Base-by-base conservation (phyloP, 345 rosid genomes). In the Murraya paniculata region DNA sequence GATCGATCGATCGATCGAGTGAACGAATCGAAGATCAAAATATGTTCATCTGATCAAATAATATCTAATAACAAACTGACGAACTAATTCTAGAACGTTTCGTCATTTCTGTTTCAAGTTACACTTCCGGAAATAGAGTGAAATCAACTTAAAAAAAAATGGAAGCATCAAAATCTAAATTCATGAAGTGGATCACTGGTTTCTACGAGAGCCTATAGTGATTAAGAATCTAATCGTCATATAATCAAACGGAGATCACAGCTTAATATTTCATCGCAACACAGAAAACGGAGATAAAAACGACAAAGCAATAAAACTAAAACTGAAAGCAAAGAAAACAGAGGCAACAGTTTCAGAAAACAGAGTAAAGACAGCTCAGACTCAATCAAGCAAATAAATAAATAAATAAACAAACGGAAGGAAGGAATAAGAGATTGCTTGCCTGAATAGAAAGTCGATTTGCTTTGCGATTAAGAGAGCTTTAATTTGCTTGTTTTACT, bases 391-490 rank as follows among this genome's bases (percentile, higher is more conserved):
- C 18, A 6, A 41, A 68, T 13, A 48, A 25, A 25, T 6, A 64
- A 64, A 33, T 62, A 18, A 62, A 62, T 3, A 27, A 48, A 53
- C 19, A 2, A 3, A 28, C 9, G 48, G 13, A 30, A 24, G 0
- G 8, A 22, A 18, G 11, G 53, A 9, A 55, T 9, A 27, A 66
- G 75, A 73, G 79, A 79, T 78, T 7, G 78, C 80, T 79, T 83
- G 77, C 87, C 89, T 84, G 82, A 71, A 27, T 67, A 11, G 76
- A 77, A 79, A 79, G 77, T 76, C 36, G 76, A 50, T 28, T 60
- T 28, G 38, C 24, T 55, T 78, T 65, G 64, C 64, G 22, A 19
- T 76, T 24, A 24, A 33, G 75, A 61, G 48, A 50, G 25, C 30
- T 60, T 66, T 24, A 5, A 31, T 39, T 76, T 24, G 13, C 0